phyloP scores from a whole-genome alignment of 306 rosid species.

The Alnus rubra region DNA sequence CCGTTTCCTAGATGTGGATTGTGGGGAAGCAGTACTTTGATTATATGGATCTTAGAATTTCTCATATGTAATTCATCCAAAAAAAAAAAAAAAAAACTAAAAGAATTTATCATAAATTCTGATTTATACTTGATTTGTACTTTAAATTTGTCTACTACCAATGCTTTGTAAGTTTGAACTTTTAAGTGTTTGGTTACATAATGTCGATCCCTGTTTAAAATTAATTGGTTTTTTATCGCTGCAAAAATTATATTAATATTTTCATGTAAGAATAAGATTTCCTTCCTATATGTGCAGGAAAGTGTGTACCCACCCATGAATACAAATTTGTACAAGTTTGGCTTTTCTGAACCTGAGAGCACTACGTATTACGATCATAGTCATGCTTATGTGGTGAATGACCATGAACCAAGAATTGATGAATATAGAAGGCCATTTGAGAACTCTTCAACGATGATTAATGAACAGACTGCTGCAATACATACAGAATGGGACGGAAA shows the following conservation, averaged over 20 bases:
- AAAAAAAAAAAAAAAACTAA: no score
- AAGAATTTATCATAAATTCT: no score
- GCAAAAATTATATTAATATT: not conserved
- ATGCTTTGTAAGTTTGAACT: not conserved
- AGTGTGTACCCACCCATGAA: slow-evolving; percentile 57
- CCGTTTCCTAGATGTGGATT: slow-evolving; percentile 22
- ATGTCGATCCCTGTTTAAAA: not conserved
- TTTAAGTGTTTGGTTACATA: not conserved
- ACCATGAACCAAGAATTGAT: slow-evolving; percentile 50
- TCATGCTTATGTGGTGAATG: slow-evolving; percentile 61
- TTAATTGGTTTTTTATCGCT: not conserved
- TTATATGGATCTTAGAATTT: no score
- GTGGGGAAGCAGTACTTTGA: slow-evolving; percentile 8
- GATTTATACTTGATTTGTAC: not conserved
- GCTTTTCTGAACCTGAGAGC: slow-evolving; percentile 67
- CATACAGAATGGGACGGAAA: slow-evolving; percentile 63
- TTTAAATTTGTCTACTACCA: not conserved
- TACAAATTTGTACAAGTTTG: slow-evolving; percentile 74
- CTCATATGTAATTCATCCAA: no score
- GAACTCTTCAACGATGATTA: slow-evolving; percentile 43
- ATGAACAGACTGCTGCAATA: slow-evolving; percentile 50
- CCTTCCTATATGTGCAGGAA: slow-evolving; percentile 57
- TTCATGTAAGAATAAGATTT: slow-evolving; percentile 3
- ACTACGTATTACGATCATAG: slow-evolving; percentile 53
- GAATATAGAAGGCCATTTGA: slow-evolving; percentile 63